Percentiles rank a stretch among this genome's conserved stretches.
These are phyloP conservation scores for Tolypocladium pustulatum DNA, from an alignment of 2,329 filamentous ascomycete genomes.

Conservation along the genomic window DNA sequence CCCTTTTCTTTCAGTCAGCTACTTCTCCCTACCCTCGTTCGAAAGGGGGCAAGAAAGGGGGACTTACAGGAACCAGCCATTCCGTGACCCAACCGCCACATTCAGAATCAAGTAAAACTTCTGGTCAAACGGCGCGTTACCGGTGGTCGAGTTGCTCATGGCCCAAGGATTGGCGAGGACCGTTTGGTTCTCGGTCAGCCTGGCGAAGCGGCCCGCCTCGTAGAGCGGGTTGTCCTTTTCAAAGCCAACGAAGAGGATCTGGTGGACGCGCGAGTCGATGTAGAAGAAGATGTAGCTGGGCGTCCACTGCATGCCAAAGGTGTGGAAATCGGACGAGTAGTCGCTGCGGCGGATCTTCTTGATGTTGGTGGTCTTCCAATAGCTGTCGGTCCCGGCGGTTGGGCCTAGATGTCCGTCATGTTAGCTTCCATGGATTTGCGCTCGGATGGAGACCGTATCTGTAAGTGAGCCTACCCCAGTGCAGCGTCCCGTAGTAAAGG, in stretches of 20 bases:
- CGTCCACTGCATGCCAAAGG: conserved; percentile 42
- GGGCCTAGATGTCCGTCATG: conserved; percentile 8
- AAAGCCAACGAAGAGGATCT: conserved; percentile 28
- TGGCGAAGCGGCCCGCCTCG: conserved; percentile 30
- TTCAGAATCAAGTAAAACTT: conserved; percentile 40
- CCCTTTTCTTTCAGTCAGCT: conserved; percentile 13
- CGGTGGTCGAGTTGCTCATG: conserved; percentile 19
- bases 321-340: conserved; percentile 34
- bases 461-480: conserved; percentile 29
- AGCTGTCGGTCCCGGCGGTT: conserved; percentile 16
- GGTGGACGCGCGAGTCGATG: conserved; percentile 31
- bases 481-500: conserved; percentile 30
- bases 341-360: conserved; percentile 24
- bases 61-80: conserved; percentile 35
- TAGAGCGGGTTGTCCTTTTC: conserved; percentile 23
- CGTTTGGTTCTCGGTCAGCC: conserved; percentile 28
- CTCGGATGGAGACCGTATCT: not conserved
- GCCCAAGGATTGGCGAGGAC: conserved; percentile 33
- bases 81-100: conserved; percentile 37
- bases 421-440: not conserved
- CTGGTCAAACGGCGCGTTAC: conserved; percentile 41
- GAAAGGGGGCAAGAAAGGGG: not conserved
- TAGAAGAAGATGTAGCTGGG: conserved; percentile 43
- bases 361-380: conserved; percentile 21
- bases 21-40: accelerated